Base-by-base conservation (phyloP, 495 filamentous ascomycete species). In the Penicillium riverlandense region DNA sequence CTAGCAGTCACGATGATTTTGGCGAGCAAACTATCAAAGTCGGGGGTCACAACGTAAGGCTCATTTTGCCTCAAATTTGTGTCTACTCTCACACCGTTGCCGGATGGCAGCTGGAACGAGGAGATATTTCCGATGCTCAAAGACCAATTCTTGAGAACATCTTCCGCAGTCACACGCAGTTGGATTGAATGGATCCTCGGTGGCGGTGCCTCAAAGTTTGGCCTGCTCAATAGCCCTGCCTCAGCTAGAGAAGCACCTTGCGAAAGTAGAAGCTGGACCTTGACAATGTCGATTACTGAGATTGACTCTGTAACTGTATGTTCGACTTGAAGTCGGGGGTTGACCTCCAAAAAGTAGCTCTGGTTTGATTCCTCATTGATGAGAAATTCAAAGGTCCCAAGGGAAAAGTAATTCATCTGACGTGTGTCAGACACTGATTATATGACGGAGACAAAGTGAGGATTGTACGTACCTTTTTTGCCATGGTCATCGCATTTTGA, bases 301-400 rank as follows among this genome's bases (percentile, higher is more conserved):
- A 75, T 74, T 7, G 71, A 58, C 44, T 79, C 73, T 1, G 71
- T 77, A 32, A 78, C 70, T n/a, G 70, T 76, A 42, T 77, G 75
- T 47, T 77, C 74, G 29, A 77, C 74, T 52, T 74, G 80, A 13
- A 83, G 55, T 22, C 80, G 65, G 0, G 80, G 78, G 51, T 84
- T 84, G 65, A 83, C 75, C 55, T 84, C 80, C 6, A 84, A 59
- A 50, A 84, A 84, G 55, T 77, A 84, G 57, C 79, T 79, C 37
- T 78, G 67, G 0, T 54, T 53, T 0, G 57, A 69, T 13, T 67
- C 50, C 44, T 78, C 74, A 56, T 78, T 73, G 11, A 82, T 75
- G 11, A 84, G 65, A 40, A 76, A 84, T 50, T 83, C 80, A 37
- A 83, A 69, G 0, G 80, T 84, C 0, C 80, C 80, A 1, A 76